Base-by-base conservation (phyloP, 139 green algal genomes). In the Yamagishiella unicocca region DNA sequence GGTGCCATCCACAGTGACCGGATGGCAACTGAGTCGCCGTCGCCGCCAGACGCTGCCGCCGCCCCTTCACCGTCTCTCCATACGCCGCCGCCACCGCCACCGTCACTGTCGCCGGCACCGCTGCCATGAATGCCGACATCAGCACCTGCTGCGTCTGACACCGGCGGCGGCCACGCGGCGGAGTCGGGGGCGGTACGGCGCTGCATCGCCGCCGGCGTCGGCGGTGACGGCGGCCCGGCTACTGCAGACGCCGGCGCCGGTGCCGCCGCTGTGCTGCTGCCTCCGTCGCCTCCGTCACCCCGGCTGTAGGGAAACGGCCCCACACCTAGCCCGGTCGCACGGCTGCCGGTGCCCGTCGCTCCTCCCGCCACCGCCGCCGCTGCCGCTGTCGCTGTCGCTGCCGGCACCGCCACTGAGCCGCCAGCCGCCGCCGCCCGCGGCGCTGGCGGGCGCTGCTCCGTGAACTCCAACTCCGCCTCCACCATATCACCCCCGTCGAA, bases 391-490 rank as follows among this genome's bases (percentile, higher is more conserved):
- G 8, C 40, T 10, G 40, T 19, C 8, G 3, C 40, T 78, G 8
- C 70, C 35, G 68, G 40, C 6, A 37, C 38, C 8, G 70, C 70
- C 37, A 4, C 17, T n/a, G 67, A n/a, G 24, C 40, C 70, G 24
- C 3, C 40, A 4, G 70, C 42, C 2, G 70, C 25, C 24, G 24
- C 4, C 70, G 24, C 40, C 40, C 35, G 70, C 42, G 5, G 40
- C 4, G 21, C 10, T 37, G 35, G 38, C 58, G n/a, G 77, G 37
- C 31, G 46, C 61, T 85, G 78, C 12, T 85, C 54, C 6, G 61
- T 58, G 55, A 85, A 85, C 37, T 61, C 38, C 10, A 85, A 61
- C 40, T 85, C 78, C 42, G 42, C 78, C 58, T 85, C 78, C 78
- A 85, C 42, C 78, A 85, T 74, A 40, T 85, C 33, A 0, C 81